Base-by-base conservation (phyloP, 768 basidiomycete species). In the Kwoniella dejecticola region DNA sequence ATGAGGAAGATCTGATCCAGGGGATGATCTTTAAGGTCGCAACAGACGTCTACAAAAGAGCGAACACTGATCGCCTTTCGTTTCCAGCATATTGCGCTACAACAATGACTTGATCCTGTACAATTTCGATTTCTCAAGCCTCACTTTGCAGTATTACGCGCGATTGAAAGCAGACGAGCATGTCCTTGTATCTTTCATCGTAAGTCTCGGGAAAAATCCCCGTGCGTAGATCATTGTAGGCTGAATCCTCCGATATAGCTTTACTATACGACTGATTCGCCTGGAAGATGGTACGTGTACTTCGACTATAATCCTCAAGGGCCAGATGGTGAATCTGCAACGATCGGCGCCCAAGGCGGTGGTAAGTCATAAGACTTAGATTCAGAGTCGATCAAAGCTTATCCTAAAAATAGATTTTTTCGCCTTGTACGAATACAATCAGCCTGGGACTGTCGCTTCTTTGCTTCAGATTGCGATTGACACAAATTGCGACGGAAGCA, bases 241-340 rank as follows among this genome's bases (percentile, higher is more conserved):
- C n/a, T n/a, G n/a, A n/a, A n/a, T 38, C 17, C 36, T 38, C 8
- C 17, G 36, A 38, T 38, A n/a, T 46, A 46, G 44, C 10, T 46
- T n/a, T 46, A 46, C 44, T 46, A 46, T 24, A 46, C 44, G 7
- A 46, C 44, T 24, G n/a, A 46, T n/a, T n/a, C n/a, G 10, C 44
- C 44, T 7, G 44, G 44, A n/a, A 46, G 44, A 46, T 46, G n/a
- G 44, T 46, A n/a, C 21, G 19, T 24, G 10, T 46, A 46, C 19
- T 46, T 10, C 23, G 44, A 46, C 19, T 7, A 19, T 10, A 19
- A n/a, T n/a, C 17, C 8, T n/a, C 10, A 24, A 7, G 44, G n/a
- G n/a, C n/a, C 44, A n/a, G 44, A 46, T 24, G 44, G 44, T n/a
- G 17, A n/a, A 7, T 46, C 44, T 8, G 44, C 44, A n/a, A 46